Evolutionary conservation across 2,329 filamentous ascomycete genomes (phyloP), one percentile per base, ranked within the genome.

Genomic region (Chlorencoelia australis): DNA sequence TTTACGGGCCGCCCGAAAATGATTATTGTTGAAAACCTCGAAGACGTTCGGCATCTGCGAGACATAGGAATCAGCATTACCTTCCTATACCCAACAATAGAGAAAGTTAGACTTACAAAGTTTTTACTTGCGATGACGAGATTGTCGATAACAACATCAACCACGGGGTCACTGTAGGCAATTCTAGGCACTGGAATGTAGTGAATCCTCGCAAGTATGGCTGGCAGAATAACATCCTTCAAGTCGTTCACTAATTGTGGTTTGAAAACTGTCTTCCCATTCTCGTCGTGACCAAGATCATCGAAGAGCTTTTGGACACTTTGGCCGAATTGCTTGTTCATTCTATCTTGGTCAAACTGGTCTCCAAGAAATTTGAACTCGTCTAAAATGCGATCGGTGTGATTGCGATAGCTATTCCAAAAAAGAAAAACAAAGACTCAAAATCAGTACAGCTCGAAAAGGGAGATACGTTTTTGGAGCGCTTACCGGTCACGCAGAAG

Each of bases 81-180:
- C n/a, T n/a, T n/a, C n/a, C n/a, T n/a, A n/a, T n/a, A n/a, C n/a
- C n/a, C n/a, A n/a, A n/a, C n/a, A n/a, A n/a, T n/a, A n/a, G n/a
- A n/a, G n/a, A n/a, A n/a, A n/a, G n/a, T n/a, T n/a, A n/a, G n/a
- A n/a, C n/a, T n/a, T n/a, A n/a, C n/a, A 50, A 98, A 78, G 64
- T 98, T 98, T 67, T 96, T 88, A 47, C 85, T 88, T 65, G 98
- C 91, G 35, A 98, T 73, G 30, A 95, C 82, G 8, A 98, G 67
- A 60, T 98, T 98, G 67, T 98, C 91, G 29, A 98, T 74, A 32
- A 96, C 74, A 32, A 81, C 81, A 60, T 98, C 91, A 34, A 94
- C 69, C 68, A 80, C 76, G 2, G 73, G 70, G 51, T 96, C 91
- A 1, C 77, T 81, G 55, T 87, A 91, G 65, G 98, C 91, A 42